Evolutionary conservation across 2,329 filamentous ascomycete genomes (phyloP).

Genomic region (Trichoderma gracile): DNA sequence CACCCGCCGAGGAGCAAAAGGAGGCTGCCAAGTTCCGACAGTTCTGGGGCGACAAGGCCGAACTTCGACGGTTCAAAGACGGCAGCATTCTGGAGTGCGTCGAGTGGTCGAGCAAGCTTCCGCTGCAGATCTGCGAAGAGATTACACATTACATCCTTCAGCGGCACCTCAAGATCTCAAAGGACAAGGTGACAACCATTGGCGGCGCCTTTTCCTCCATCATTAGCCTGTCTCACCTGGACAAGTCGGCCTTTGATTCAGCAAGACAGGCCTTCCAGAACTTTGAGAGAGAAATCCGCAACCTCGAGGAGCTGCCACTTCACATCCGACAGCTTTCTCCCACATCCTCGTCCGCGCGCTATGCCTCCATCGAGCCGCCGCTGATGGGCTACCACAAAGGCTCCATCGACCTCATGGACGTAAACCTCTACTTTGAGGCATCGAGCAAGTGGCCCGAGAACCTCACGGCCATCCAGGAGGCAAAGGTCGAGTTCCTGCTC

Average conservation of each 20-base stretch:
- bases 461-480: conserved; percentile 84
- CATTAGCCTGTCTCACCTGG: conserved; percentile 48
- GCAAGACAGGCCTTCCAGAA: conserved; percentile 69
- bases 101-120: conserved; percentile 71
- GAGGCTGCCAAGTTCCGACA: conserved; percentile 78
- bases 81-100: conserved; percentile 91
- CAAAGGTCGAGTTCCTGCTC: conserved; percentile 87
- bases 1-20: conserved; percentile 79
- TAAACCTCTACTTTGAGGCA: conserved; percentile 88
- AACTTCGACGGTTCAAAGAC: conserved; percentile 91
- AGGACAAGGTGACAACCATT: conserved; percentile 54
- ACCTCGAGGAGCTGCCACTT: conserved; percentile 81
- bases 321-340: conserved; percentile 78
- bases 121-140: conserved; percentile 71
- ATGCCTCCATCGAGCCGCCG: conserved; percentile 58
- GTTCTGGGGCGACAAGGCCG: conserved; percentile 94
- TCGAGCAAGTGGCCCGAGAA: conserved; percentile 94
- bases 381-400: conserved; percentile 47
- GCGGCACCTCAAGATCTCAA: conserved; percentile 64
- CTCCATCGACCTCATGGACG: conserved; percentile 62
- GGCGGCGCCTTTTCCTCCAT: conserved; percentile 54
- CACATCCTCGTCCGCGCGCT: conserved; percentile 71
- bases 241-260: conserved; percentile 64
- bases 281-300: conserved; percentile 75
- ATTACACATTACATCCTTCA: conserved; percentile 72